Conservation (phyloP, 352 stramenopile species). For the Globisporangium uncinulatum region DNA sequence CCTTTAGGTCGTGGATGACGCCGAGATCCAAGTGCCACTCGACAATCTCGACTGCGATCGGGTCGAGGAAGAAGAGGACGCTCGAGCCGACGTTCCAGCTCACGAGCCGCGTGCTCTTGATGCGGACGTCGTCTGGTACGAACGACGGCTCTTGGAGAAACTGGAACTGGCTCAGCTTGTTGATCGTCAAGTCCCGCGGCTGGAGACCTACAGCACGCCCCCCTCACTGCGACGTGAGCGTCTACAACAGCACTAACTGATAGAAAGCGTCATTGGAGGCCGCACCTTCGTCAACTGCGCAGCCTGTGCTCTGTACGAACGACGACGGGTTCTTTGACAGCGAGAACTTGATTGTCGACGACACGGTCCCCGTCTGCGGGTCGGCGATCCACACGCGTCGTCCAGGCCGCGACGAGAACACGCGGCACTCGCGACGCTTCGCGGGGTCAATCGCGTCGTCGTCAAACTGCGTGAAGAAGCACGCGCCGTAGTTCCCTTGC, state of each 20-base stretch:
- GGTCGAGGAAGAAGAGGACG: conserved; percentile 80
- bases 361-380: conserved; percentile 66
- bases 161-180: conserved; percentile 70
- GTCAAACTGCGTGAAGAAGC: conserved; percentile 68
- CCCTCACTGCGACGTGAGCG: too few species aligned
- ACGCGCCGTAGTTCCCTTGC: conserved; percentile 77
- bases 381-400: conserved; percentile 81
- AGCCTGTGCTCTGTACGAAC: conserved; percentile 58
- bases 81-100: conserved; percentile 81
- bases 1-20: conserved; percentile 82
- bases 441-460: conserved; percentile 50
- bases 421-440: conserved; percentile 56
- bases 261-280: not conserved
- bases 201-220: conserved; percentile 30
- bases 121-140: conserved; percentile 32
- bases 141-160: conserved; percentile 60
- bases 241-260: too few species aligned
- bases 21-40: conserved; percentile 86
- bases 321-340: conserved; percentile 53
- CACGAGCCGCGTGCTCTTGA: conserved; percentile 50
- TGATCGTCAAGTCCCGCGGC: conserved; percentile 69
- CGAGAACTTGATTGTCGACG: conserved; percentile 81
- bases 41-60: conserved; percentile 76
- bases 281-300: conserved; percentile 47
- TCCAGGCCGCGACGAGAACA: conserved; percentile 78